These are phyloP conservation scores for Botrytis byssoidea DNA, from an alignment of 2,329 filamentous ascomycete genomes.

Conservation along the genomic window DNA sequence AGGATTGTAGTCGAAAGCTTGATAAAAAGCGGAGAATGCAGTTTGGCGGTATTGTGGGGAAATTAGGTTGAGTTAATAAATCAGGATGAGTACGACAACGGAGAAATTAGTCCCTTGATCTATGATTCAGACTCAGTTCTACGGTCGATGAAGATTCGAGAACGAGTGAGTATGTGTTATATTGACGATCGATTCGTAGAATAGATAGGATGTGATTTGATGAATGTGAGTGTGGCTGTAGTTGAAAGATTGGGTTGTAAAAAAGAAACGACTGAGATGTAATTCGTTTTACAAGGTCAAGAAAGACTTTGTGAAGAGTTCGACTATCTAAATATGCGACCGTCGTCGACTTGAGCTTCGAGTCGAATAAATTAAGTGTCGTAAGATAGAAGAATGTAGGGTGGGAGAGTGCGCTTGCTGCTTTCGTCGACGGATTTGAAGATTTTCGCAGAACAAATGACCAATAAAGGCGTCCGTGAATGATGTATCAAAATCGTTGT, in stretches of 20 bases:
- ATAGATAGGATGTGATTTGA: not conserved
- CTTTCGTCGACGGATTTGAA: conserved; percentile 41
- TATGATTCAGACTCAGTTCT: not conserved
- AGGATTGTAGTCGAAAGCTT: conserved; percentile 51
- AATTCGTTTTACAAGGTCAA: conserved; percentile 9
- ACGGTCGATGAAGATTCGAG: not conserved
- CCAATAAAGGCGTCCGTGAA: conserved; percentile 63
- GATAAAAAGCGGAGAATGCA: conserved; percentile 71
- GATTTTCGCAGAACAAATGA: conserved; percentile 40
- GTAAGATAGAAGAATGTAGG: not conserved
- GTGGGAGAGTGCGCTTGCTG: conserved; percentile 24
- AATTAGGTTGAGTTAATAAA: conserved; percentile 13
- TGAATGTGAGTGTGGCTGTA: not conserved
- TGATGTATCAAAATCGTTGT: conserved; percentile 37
- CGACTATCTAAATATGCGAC: not conserved
- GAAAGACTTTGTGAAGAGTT: not conserved
- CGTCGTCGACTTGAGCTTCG: not conserved
- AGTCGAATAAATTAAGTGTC: not conserved
- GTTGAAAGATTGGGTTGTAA: not conserved
- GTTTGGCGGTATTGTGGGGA: conserved; percentile 51
- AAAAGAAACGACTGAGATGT: not conserved
- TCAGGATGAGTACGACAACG: conserved; percentile 26
- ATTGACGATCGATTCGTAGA: not conserved
- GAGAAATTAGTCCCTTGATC: not conserved
- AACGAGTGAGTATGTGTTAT: not conserved